phyloP scores from a whole-genome alignment of 306 rosid species.

The Oxytropis ochrocephala region DNA sequence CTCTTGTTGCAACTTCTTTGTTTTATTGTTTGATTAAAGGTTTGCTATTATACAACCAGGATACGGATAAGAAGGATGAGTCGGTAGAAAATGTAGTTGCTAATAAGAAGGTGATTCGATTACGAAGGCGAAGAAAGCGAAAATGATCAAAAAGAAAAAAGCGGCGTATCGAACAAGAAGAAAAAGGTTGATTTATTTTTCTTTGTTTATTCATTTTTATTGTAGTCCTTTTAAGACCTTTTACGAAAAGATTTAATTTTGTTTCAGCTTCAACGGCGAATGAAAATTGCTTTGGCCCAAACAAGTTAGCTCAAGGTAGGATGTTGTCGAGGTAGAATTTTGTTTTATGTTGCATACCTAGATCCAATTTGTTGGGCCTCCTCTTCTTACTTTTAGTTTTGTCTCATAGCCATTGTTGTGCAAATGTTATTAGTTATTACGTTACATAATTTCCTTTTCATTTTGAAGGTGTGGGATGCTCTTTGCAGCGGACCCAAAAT shows the following conservation, averaged over 20 bases:
- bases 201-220: background rate
- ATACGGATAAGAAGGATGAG: constrained; percentile 67
- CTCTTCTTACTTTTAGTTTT: background rate
- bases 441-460: background rate
- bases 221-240: background rate
- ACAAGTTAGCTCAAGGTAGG: constrained; percentile 85
- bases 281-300: constrained; percentile 98
- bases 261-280: constrained; percentile 84
- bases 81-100: constrained; percentile 45
- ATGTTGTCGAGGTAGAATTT: constrained; percentile 93
- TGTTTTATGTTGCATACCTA: background rate
- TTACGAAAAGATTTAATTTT: constrained; percentile 17
- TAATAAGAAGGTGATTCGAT: constrained; percentile 74
- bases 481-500: constrained; percentile 91
- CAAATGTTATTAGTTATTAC: background rate
- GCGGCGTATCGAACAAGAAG: constrained; percentile 83
- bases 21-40: background rate
- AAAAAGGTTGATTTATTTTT: constrained; percentile 49
- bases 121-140: constrained; percentile 91
- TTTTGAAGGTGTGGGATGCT: constrained; percentile 92
- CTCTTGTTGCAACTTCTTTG: background rate
- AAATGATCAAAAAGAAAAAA: constrained; percentile 68
- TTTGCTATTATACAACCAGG: constrained; percentile 35
- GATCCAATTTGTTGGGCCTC: background rate
- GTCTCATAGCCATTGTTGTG: background rate